These are phyloP conservation scores for Xerocomellus chrysenteron DNA, from an alignment of 768 basidiomycete species.

Conservation along the genomic window DNA sequence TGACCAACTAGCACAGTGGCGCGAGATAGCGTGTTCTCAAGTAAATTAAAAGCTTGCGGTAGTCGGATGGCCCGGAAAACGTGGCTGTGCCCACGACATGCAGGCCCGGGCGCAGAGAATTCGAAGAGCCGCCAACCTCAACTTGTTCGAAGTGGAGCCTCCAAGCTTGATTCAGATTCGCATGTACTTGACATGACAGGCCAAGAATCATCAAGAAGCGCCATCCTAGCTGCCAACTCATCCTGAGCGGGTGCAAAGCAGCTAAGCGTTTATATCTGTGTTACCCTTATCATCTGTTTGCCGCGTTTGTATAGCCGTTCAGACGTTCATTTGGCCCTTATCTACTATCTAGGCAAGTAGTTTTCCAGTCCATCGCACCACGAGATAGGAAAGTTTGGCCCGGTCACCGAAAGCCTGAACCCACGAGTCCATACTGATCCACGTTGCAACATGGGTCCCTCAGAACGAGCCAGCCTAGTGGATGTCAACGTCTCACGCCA, in stretches of 20 bases:
- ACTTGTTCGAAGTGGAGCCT: neutral
- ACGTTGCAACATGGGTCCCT: conserved; percentile 5
- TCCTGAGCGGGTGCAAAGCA: neutral
- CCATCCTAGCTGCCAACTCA: neutral
- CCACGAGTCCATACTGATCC: conserved; percentile 2
- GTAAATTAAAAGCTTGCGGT: neutral
- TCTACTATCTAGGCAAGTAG: neutral
- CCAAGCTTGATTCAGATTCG: neutral
- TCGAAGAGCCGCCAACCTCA: conserved; percentile 1
- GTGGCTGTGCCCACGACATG: neutral
- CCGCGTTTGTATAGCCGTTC: neutral
- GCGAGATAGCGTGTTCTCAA: neutral
- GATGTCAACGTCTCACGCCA: conserved; percentile 1
- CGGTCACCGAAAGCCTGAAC: neutral
- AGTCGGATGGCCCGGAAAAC: neutral
- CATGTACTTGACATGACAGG: neutral
- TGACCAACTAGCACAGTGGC: neutral
- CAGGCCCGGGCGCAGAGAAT: neutral
- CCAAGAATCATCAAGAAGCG: neutral
- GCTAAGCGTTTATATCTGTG: conserved; percentile 4
- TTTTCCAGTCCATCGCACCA: conserved; percentile 4
- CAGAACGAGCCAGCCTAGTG: neutral
- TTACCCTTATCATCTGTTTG: conserved; percentile 6
- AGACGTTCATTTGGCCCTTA: neutral
- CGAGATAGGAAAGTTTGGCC: conserved; percentile 13